Base-by-base conservation (phyloP, 805 yeast genomes). In the Kuraishia capsulata region DNA sequence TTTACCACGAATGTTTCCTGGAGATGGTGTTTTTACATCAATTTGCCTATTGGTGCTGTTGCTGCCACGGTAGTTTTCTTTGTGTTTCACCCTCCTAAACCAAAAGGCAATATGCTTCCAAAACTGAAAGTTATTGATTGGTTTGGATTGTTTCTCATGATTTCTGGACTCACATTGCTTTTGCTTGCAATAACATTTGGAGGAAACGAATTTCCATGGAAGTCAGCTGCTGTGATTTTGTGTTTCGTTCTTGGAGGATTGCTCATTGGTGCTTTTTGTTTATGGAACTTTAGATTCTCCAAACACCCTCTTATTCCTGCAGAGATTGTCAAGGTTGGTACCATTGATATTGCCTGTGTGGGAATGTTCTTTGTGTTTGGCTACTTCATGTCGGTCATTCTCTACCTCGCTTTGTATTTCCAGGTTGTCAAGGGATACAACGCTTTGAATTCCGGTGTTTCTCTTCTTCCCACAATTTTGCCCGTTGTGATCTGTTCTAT, bases 11-110 rank as follows among this genome's bases (percentile, higher is more conserved):
- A 72, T 2, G 73, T 68, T 3, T 59, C 76, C 14, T 81, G 88
- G 88, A 64, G 88, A 49, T 80, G 88, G 86, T 76, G 85, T 48
- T 82, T 80, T 52, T 82, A 75, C 56, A 65, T 82, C 44, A 81
- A 81, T 53, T 54, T 82, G 28, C 85, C 87, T 3, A 55, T 79
- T 25, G 83, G 84, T 16, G 86, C 81, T 1, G 33, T 62, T 1
- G 71, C 77, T n/a, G n/a, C n/a, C n/a, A n/a, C n/a, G n/a, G n/a
- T n/a, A n/a, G n/a, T n/a, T n/a, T n/a, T n/a, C n/a, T n/a, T n/a
- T n/a, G n/a, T n/a, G n/a, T n/a, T n/a, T n/a, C n/a, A n/a, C n/a
- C 74, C 77, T 11, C 75, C 73, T 4, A 52, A 45, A 37, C 33
- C 40, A 18, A 31, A 13, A 28, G 28, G 37, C 20, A n/a, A 21